Conservation (phyloP, 2,329 filamentous ascomycete species). For the Exophiala lecanii-corni region DNA sequence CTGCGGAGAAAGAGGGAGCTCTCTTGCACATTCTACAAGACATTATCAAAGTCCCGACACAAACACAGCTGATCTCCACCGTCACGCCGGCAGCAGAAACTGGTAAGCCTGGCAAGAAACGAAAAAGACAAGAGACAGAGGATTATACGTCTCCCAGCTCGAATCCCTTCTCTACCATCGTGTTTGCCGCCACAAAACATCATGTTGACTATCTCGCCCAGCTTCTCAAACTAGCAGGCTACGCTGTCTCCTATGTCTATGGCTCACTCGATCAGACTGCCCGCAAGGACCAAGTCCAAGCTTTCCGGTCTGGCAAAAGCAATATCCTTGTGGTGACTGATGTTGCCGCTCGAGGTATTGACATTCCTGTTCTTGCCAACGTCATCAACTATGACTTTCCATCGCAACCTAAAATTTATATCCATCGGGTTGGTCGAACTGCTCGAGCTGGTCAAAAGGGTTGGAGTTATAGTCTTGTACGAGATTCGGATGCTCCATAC, state of each 20-base stretch:
- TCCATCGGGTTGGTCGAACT: conserved; percentile 93
- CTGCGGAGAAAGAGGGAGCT: conserved; percentile 88
- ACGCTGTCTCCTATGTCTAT: conserved; percentile 89
- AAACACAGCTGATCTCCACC: conserved; percentile 36
- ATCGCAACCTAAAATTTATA: conserved; percentile 91
- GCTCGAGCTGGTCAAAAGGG: conserved; percentile 87
- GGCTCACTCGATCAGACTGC: conserved; percentile 92
- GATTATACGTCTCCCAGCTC: conserved; percentile 39
- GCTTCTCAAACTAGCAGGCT: conserved; percentile 75
- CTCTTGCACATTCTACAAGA: conserved; percentile 84
- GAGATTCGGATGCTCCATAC: conserved; percentile 85
- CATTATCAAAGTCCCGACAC: conserved; percentile 81
- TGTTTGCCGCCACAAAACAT: conserved; percentile 94
- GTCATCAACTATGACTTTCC: conserved; percentile 99
- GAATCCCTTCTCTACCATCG: conserved; percentile 85
- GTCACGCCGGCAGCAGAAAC: conserved; percentile 45
- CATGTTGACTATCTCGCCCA: conserved; percentile 89
- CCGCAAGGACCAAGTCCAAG: conserved; percentile 83
- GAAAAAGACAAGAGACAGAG: conserved; percentile 48
- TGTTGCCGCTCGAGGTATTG: conserved; percentile 92
- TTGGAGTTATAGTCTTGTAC: conserved; percentile 91
- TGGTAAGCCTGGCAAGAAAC: conserved; percentile 40
- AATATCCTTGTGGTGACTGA: conserved; percentile 95
- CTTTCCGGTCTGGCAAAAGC: conserved; percentile 76
- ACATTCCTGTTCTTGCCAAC: conserved; percentile 92